Conservation (phyloP, 225 moss, liverwort and hornwort species). For the Marchantia polymorpha region DNA sequence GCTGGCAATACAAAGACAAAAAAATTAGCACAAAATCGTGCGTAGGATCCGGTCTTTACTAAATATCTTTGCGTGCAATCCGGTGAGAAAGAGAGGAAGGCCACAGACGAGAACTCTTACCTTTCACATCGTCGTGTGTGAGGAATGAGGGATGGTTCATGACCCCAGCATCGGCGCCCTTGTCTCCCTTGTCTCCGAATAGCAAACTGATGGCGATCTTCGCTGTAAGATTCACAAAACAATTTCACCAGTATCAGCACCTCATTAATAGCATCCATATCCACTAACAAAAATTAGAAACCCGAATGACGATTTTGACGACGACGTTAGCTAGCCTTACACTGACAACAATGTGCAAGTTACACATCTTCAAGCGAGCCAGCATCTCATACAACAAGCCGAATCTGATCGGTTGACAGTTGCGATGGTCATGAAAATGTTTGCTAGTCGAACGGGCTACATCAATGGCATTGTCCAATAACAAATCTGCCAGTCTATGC, state of each 20-base stretch:
- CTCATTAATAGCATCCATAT: no score
- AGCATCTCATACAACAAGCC: no score
- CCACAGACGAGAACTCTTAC: conserved; percentile 7
- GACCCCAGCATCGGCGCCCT: conserved; percentile 36
- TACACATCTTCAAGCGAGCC: no score
- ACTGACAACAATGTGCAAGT: no score
- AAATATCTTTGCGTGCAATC: neutral
- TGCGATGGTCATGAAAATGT: no score
- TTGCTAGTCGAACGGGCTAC: no score
- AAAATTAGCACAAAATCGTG: neutral
- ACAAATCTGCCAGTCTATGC: no score
- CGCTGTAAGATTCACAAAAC: conserved; percentile 23
- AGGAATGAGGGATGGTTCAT: conserved; percentile 56
- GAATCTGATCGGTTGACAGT: no score
- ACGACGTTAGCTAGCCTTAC: no score
- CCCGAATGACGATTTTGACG: no score
- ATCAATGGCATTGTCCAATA: no score
- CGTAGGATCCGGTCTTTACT: neutral
- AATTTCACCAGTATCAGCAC: neutral
- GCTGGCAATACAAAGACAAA: conserved; percentile 25
- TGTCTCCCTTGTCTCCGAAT: conserved; percentile 40
- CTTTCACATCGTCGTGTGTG: conserved; percentile 47
- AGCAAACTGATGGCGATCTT: conserved; percentile 47
- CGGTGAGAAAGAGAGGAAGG: neutral
- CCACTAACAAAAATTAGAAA: no score